Conservation (phyloP, 129 eudicot species). For the Tagetes patula region DNA sequence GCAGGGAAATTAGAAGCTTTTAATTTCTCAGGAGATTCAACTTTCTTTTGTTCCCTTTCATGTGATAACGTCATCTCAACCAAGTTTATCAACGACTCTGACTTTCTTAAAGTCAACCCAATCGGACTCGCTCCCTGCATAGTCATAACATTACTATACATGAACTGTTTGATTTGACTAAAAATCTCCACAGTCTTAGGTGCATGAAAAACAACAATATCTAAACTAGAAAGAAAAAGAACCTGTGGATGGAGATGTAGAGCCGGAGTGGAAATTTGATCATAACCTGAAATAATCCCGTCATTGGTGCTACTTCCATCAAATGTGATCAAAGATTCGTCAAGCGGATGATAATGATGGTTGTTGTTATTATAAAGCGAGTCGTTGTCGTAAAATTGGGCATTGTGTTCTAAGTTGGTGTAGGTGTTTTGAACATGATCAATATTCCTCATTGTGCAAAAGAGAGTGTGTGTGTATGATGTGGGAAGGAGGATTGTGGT, state of each 20-base stretch:
- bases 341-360: not conserved
- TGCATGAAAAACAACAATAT: too few species aligned
- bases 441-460: not conserved
- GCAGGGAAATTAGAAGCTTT: slow-evolving; percentile 71
- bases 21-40: slow-evolving; percentile 44
- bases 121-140: slow-evolving; percentile 41
- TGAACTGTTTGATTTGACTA: too few species aligned
- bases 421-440: slow-evolving; percentile 14
- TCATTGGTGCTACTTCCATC: slow-evolving; percentile 26
- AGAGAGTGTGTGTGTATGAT: not conserved
- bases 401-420: slow-evolving; percentile 20
- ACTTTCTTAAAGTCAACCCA: slow-evolving; percentile 55
- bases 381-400: not conserved
- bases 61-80: slow-evolving; percentile 37
- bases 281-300: not conserved
- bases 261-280: slow-evolving; percentile 6
- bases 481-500: not conserved
- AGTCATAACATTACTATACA: too few species aligned
- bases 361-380: not conserved
- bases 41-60: slow-evolving; percentile 27
- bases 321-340: slow-evolving; percentile 5
- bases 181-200: too few species aligned
- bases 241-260: slow-evolving; percentile 34
- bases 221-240: not conserved
- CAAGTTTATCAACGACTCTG: slow-evolving; percentile 44